Percentiles rank a stretch among this genome's conserved stretches.
phyloP scores from a whole-genome alignment of 495 filamentous ascomycete genomes.

The Rostrohypoxylon terebratum region DNA sequence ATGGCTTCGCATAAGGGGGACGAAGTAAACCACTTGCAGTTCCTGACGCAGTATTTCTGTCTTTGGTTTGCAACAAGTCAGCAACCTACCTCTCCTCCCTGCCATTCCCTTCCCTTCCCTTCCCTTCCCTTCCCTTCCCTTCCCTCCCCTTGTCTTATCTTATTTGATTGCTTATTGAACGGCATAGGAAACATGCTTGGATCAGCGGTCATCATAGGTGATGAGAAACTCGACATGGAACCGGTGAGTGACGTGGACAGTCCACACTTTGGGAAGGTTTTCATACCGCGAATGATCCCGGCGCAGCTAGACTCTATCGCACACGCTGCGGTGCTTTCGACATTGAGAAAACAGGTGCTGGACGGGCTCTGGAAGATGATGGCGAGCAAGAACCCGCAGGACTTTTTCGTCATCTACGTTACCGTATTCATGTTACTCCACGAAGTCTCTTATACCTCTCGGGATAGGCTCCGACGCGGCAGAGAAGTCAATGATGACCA shows the following conservation, averaged over 20 bases:
- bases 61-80: slow-evolving; percentile 60
- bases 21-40: slow-evolving; percentile 24
- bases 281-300: slow-evolving; percentile 59
- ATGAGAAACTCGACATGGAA: slow-evolving; percentile 51
- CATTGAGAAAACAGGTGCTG: slow-evolving; percentile 47
- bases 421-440: slow-evolving; percentile 56
- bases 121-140: no score
- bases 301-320: slow-evolving; percentile 63
- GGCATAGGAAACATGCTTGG: slow-evolving; percentile 52
- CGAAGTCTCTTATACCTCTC: slow-evolving; percentile 44
- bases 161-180: slow-evolving; percentile 11
- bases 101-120: no score
- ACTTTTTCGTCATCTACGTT: slow-evolving; percentile 58
- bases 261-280: slow-evolving; percentile 45
- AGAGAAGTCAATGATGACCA: slow-evolving; percentile 36
- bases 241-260: slow-evolving; percentile 31
- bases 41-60: slow-evolving; percentile 49
- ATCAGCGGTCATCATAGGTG: slow-evolving; percentile 52
- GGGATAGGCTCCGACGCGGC: slow-evolving; percentile 50
- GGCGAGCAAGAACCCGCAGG: slow-evolving; percentile 46
- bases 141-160: background rate
- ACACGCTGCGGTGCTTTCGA: slow-evolving; percentile 49
- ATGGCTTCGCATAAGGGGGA: slow-evolving; percentile 39
- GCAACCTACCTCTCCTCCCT: slow-evolving; percentile 23
- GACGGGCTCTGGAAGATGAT: slow-evolving; percentile 49